Percentiles rank a stretch among this genome's conserved stretches.
Evolutionary conservation across 108 stramenopile genomes (phyloP).

Genomic region (Skeletonema tropicum): DNA sequence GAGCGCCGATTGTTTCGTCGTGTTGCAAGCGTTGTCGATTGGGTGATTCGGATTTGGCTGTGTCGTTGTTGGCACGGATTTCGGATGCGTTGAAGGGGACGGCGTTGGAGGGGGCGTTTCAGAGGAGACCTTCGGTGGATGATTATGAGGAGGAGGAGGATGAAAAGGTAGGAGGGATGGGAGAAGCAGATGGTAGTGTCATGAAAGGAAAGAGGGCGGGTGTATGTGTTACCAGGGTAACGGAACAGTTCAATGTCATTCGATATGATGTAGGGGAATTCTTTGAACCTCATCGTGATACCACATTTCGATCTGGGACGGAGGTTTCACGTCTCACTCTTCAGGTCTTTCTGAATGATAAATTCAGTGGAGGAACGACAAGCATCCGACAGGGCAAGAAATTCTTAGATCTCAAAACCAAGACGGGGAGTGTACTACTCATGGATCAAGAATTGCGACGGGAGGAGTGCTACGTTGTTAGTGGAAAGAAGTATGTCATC

Average conservation of each 20-base stretch:
- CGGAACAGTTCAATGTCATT: not conserved
- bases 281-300: conserved; percentile 4
- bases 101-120: not conserved
- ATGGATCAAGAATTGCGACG: not conserved
- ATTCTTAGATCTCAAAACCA: not conserved
- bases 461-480: not conserved
- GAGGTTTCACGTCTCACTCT: not conserved
- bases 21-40: conserved; percentile 18
- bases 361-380: not conserved
- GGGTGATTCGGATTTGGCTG: conserved; percentile 11
- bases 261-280: not conserved
- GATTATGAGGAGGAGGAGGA: not conserved
- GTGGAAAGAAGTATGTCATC: not conserved
- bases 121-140: not conserved
- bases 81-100: not conserved
- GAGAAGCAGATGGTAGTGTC: not conserved
- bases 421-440: not conserved
- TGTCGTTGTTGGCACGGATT: not conserved
- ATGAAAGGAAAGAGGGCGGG: not conserved
- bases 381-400: not conserved
- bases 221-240: not conserved
- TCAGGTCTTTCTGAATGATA: not conserved
- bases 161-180: too few relatives aligned
- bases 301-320: not conserved
- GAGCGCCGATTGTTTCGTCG: not conserved